Evolutionary conservation across 2,329 filamentous ascomycete genomes (phyloP).

Genomic region (Neurospora crassa): DNA sequence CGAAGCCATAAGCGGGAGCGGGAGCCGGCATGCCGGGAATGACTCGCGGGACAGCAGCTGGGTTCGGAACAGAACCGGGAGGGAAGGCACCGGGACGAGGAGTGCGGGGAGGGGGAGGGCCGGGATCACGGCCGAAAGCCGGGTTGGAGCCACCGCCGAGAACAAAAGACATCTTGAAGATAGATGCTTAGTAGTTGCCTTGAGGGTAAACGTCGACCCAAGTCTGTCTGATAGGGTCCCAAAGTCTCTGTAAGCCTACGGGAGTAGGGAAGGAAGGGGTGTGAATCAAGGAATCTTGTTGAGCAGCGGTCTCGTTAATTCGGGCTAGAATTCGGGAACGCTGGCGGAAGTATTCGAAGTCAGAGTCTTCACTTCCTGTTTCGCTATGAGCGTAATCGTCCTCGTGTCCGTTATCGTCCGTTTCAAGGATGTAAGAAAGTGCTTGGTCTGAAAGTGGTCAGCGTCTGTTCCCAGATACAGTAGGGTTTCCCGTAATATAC

Average conservation of each 20-base stretch:
- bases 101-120: slow-evolving; percentile 10
- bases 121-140: slow-evolving; percentile 8
- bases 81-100: slow-evolving; percentile 3
- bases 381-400: neutral
- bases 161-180: neutral
- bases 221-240: neutral
- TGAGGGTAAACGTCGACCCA: neutral
- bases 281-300: neutral
- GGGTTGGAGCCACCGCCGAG: slow-evolving; percentile 7
- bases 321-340: neutral
- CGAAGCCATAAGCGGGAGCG: neutral
- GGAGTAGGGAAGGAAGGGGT: neutral
- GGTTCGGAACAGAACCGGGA: neutral
- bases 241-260: neutral
- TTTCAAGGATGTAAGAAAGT: neutral
- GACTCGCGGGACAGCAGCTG: neutral
- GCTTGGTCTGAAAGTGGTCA: neutral
- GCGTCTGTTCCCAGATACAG: neutral
- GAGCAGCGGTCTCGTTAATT: neutral
- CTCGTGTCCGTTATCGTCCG: neutral
- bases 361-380: neutral
- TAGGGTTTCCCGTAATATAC: neutral
- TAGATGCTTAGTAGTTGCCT: neutral
- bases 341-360: neutral
- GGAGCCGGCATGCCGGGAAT: neutral